Percentiles rank a stretch among this genome's conserved stretches.
Conservation (phyloP, 768 basidiomycete genomes). For the Amanita thiersii region DNA sequence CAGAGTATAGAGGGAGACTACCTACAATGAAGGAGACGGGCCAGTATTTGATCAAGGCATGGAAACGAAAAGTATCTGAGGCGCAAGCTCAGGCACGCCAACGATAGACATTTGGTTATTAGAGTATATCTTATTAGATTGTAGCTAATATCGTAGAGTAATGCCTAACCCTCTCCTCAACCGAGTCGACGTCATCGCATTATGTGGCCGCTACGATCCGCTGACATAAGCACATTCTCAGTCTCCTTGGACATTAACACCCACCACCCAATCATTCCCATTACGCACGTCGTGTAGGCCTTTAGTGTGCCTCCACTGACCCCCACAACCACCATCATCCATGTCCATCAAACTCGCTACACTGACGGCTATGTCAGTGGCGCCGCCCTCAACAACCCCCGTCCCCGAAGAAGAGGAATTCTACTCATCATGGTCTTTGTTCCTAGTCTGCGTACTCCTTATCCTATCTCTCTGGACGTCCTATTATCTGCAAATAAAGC, state of each 20-base stretch:
- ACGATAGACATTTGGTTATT: constrained; percentile 11
- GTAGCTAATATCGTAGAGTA: neutral
- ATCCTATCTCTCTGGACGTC: constrained; percentile 93
- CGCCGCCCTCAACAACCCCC: constrained; percentile 24
- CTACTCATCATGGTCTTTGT: constrained; percentile 91
- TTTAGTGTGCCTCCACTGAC: constrained; percentile 13
- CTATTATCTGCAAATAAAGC: constrained; percentile 96
- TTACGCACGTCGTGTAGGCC: constrained; percentile 14
- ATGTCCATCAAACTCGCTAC: constrained; percentile 33
- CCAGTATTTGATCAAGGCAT: constrained; percentile 15
- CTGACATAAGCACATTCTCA: too few relatives aligned
- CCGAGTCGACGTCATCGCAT: constrained; percentile 1
- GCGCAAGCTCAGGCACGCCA: constrained; percentile 12
- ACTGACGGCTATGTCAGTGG: constrained; percentile 22
- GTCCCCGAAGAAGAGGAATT: constrained; percentile 75
- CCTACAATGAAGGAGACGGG: constrained; percentile 21
- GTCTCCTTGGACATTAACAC: too few relatives aligned
- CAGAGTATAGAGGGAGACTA: constrained; percentile 19
- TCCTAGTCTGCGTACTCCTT: constrained; percentile 86
- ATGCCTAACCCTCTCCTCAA: neutral
- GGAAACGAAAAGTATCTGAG: constrained; percentile 16
- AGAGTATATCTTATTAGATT: neutral
- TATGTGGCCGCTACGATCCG: too few relatives aligned
- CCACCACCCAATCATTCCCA: neutral
- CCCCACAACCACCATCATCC: constrained; percentile 5